Evolutionary conservation across 768 basidiomycete species (phyloP).

Genomic region (Suillus americanus): DNA sequence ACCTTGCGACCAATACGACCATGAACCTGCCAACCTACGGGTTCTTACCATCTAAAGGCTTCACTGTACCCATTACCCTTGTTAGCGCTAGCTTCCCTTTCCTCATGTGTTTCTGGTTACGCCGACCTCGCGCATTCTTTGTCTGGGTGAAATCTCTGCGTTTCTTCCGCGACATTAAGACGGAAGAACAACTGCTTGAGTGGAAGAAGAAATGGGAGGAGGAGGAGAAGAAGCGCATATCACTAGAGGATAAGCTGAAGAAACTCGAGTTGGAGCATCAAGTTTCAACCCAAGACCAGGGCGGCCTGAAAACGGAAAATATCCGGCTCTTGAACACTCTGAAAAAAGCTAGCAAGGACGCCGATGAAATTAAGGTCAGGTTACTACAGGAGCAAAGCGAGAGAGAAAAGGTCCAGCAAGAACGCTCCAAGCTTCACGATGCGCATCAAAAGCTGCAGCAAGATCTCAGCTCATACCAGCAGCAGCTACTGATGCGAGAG

Average conservation of each 20-base stretch:
- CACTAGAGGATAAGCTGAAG: conserved; percentile 12
- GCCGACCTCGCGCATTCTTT: not conserved
- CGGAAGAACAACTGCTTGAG: not conserved
- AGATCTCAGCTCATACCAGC: conserved; percentile 18
- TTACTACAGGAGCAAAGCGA: conserved; percentile 22
- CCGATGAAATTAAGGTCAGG: conserved; percentile 11
- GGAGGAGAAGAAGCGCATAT: conserved; percentile 17
- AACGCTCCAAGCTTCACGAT: conserved; percentile 12
- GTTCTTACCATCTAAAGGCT: conserved; percentile 27
- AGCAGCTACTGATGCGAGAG: conserved; percentile 25
- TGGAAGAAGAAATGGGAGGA: conserved; percentile 19
- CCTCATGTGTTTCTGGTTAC: conserved; percentile 20
- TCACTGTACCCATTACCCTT: conserved; percentile 28
- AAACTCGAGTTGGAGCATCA: conserved; percentile 18
- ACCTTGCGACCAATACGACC: conserved; percentile 21
- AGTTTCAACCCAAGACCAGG: conserved; percentile 15
- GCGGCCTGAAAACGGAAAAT: conserved; percentile 19
- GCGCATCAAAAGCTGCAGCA: conserved; percentile 15
- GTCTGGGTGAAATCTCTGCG: not conserved
- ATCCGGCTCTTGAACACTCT: conserved; percentile 10
- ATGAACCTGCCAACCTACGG: conserved; percentile 32
- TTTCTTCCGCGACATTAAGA: not conserved
- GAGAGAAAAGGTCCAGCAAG: conserved; percentile 16
- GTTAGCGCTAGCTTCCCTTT: conserved; percentile 21
- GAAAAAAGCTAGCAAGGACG: conserved; percentile 13